Percentiles rank a stretch among this genome's conserved stretches.
Evolutionary conservation across 805 yeast genomes (phyloP).

Genomic region (Metschnikowia hibisci): DNA sequence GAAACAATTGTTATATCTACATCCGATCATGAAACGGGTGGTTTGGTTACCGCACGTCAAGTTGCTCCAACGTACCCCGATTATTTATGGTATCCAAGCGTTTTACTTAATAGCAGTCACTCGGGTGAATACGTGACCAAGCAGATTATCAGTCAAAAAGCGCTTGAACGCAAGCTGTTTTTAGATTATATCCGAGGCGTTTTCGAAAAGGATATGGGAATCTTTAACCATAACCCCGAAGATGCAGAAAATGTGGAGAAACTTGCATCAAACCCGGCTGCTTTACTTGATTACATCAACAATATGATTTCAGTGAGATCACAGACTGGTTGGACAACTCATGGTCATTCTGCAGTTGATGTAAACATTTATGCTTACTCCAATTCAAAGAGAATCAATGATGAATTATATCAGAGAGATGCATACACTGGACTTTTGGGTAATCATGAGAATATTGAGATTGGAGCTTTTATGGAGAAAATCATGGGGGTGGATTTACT

Average conservation of each 20-base stretch:
- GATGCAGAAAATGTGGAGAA: constrained; percentile 40
- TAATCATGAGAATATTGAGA: constrained; percentile 81
- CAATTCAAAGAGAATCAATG: constrained; percentile 46
- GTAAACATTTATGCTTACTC: constrained; percentile 85
- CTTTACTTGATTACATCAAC: constrained; percentile 52
- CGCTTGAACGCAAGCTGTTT: constrained; percentile 27
- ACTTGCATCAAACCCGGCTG: constrained; percentile 25
- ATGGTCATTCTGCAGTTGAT: constrained; percentile 95
- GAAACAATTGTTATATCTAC: constrained; percentile 81
- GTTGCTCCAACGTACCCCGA: constrained; percentile 65
- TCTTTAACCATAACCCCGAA: constrained; percentile 48
- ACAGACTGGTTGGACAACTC: constrained; percentile 93
- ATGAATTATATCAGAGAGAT: constrained; percentile 27
- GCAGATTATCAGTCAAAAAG: constrained; percentile 36
- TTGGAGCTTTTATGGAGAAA: constrained; percentile 68
- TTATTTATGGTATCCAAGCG: constrained; percentile 83
- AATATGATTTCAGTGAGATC: constrained; percentile 77
- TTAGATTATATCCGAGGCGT: constrained; percentile 42
- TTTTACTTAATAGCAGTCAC: constrained; percentile 61
- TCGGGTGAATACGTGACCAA: constrained; percentile 68
- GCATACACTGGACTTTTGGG: constrained; percentile 54
- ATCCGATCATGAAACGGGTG: constrained; percentile 96
- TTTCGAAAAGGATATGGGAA: constrained; percentile 63
- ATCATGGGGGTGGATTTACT: constrained; percentile 47
- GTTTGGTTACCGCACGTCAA: constrained; percentile 84